Evolutionary conservation across 306 rosid genomes (phyloP), one percentile per base, ranked within the genome.

Genomic region (Begonia masoniana): DNA sequence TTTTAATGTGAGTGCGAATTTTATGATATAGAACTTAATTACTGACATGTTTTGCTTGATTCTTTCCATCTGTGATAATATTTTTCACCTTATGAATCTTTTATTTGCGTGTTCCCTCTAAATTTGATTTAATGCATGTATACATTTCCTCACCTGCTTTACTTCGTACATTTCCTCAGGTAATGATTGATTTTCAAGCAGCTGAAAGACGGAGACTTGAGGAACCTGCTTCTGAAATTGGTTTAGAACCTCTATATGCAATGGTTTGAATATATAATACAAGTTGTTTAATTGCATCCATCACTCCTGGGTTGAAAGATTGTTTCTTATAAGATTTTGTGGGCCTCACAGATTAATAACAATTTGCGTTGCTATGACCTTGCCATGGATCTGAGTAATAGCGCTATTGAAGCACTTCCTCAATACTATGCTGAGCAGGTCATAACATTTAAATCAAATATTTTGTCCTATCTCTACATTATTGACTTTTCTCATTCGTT

Each of bases 331-430:
- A 31, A 31, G 39, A 31, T 31, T 31, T 31, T 7, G 39, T 31
- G 39, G 39, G 39, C 7, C 39, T 31, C 59, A 54, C 79, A 91
- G 99, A 78, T 91, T 56, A 91, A 91, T 81, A 91, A 91, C 78
- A 91, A 91, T 68, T 68, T 91, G 67, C 94, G 99, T 59, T 86
- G 99, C 84, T 86, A 91, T 73, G 96, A 91, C 74, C 96, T 91
- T 58, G 99, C 99, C 31, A 78, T 81, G 96, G 96, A 85, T 72
- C 78, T 85, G 10, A 91, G 35, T 26, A 91, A 65, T 66, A 77
- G 88, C 79, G 82, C 83, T 55, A 62, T 72, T 36, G 99, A 91
- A 81, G 88, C 99, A 59, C 92, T 91, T 74, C 96, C 99, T 35
- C 88, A 65, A 56, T 81, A 83, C 61, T 91, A 86, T 56, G 94